Evolutionary conservation across 73 alveolate genomes (phyloP).

Genomic region (Symbiodinium pilosum): DNA sequence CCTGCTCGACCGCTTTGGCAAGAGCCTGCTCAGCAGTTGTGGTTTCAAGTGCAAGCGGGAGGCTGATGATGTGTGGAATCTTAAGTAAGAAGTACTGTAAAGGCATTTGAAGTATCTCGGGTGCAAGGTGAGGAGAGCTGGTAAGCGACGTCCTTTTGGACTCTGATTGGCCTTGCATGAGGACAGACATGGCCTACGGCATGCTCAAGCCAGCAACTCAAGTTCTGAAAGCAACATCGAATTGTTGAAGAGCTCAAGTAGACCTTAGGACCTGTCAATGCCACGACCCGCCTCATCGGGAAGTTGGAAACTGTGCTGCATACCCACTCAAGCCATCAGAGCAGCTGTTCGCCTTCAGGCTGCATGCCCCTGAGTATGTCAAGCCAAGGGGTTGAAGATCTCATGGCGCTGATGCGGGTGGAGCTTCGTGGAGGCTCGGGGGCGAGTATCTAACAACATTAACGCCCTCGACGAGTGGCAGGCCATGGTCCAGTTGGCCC

Average conservation of each 20-base stretch:
- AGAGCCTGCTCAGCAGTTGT: neutral
- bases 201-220: constrained; percentile 33
- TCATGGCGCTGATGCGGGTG: neutral
- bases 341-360: neutral
- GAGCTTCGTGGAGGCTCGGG: too few relatives aligned
- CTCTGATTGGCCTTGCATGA: neutral
- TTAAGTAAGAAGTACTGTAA: too few relatives aligned
- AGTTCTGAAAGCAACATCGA: neutral
- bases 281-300: constrained; percentile 81
- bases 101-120: too few relatives aligned
- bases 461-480: neutral
- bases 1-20: constrained; percentile 44
- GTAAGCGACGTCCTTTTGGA: too few relatives aligned
- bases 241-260: too few relatives aligned
- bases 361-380: too few relatives aligned
- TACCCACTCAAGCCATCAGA: too few relatives aligned
- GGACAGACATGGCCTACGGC: constrained; percentile 93
- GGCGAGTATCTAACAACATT: too few relatives aligned
- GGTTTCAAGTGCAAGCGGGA: too few relatives aligned
- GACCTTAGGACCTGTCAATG: constrained; percentile 45
- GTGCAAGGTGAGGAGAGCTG: too few relatives aligned
- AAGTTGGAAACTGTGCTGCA: constrained; percentile 13
- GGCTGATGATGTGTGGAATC: too few relatives aligned
- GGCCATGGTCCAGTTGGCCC: neutral
- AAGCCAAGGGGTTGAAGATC: neutral